Evolutionary conservation across 75 land plant species (phyloP), one percentile per base, ranked within the genome.

Genomic region (Isoetes taiwanensis): DNA sequence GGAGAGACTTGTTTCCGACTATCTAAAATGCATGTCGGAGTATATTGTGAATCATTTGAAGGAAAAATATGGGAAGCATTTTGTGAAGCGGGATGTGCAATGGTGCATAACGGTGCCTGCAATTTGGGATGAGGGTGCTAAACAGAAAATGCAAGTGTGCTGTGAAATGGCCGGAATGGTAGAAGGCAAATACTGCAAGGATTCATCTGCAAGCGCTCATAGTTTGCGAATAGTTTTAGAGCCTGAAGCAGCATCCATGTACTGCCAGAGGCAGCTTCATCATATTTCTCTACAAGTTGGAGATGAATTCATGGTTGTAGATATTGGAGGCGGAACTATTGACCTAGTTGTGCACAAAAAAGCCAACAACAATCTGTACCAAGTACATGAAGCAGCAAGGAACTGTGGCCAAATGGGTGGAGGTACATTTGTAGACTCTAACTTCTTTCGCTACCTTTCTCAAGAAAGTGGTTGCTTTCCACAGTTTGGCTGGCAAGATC

Each of bases 281-380:
- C n/a, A n/a, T n/a, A n/a, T n/a, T n/a, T 19, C 16, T 19, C 25
- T 46, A 16, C 16, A 46, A 23, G 23, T 19, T 6, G n/a, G n/a
- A 5, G 50, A 46, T 19, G 23, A 16, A 19, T 46, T 46, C 50
- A 16, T 46, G n/a, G 50, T 46, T 6, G 50, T 23, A 5, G 50
- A 46, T 23, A n/a, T 46, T n/a, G 50, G 50, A 6, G 50, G 50
- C 4, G 50, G 50, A 16, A 46, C 50, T n/a, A 46, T 46, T n/a
- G 50, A 46, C 50, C 16, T n/a, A 6, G 16, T 46, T n/a, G 16
- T 46, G 12, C 50, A 46, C 19, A 16, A 5, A 6, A 5, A n/a
- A 16, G 50, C 50, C 8, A 19, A 6, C 50, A 5, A 46, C 6
- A 8, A 8, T n/a, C 21, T 19, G 16, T 19, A 19, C 50, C 16